Conservation (phyloP, 1,284 basidiomycete genomes). For the Prillingera fragicola region DNA sequence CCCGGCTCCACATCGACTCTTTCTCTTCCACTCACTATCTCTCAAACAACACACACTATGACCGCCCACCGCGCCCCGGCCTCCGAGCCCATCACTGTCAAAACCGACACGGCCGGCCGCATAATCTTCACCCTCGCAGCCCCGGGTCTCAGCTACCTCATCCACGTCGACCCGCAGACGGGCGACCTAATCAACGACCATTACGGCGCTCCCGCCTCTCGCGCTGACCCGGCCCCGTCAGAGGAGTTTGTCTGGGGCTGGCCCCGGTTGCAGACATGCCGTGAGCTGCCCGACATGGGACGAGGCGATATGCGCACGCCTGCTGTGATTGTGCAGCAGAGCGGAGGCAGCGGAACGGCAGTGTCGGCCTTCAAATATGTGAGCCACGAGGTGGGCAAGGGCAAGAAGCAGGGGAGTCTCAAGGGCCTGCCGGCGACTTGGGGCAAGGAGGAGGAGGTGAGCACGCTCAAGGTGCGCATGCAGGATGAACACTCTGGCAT, state of each 20-base stretch:
- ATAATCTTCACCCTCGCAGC: background rate
- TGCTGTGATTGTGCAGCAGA: slow-evolving; percentile 16
- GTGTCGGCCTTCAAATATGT: slow-evolving; percentile 16
- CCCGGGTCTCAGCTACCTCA: slow-evolving; percentile 10
- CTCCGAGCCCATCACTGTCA: no score
- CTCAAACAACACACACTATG: no score
- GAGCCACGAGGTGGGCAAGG: slow-evolving; percentile 7
- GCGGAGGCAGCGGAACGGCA: background rate
- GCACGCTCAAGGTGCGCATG: slow-evolving; percentile 21
- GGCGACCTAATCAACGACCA: slow-evolving; percentile 23
- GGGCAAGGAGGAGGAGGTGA: slow-evolving; percentile 12
- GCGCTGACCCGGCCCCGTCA: background rate
- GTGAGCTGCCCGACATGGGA: slow-evolving; percentile 27
- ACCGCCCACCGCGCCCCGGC: no score
- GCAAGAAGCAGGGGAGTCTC: slow-evolving; percentile 12
- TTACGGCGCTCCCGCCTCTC: slow-evolving; percentile 10
- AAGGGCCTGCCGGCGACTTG: slow-evolving; percentile 26
- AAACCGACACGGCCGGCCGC: background rate
- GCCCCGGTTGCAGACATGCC: no score
- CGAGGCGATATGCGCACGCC: slow-evolving; percentile 26
- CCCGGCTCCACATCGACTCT: no score
- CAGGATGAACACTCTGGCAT: slow-evolving; percentile 15
- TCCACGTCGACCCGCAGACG: slow-evolving; percentile 14
- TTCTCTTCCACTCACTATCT: no score
- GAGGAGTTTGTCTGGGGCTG: no score